Evolutionary conservation across 257 asterid species (phyloP), one percentile per base, ranked within the genome.

Genomic region (Lithospermum erythrorhizon): DNA sequence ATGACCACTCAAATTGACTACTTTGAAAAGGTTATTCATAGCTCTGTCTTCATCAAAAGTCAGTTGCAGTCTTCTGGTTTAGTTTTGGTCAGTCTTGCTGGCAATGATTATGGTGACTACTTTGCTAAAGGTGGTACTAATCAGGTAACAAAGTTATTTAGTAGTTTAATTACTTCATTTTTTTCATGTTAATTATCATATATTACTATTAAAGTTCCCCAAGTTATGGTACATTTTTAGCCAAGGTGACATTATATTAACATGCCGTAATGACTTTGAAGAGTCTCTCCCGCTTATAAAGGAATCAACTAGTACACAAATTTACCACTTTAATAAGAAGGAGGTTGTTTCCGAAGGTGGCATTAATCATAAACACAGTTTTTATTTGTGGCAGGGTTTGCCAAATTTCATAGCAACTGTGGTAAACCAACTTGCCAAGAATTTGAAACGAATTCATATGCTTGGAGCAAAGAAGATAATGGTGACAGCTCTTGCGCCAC

Each of bases 1-100:
- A 82, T 87, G 90, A 82, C 87, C 18, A 66, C 82, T 29, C 93
- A 87, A 59, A 80, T 87, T 35, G 81, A 83, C 64, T 59, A 62
- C 21, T 77, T 87, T 23, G 79, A 82, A 68, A 84, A 80, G 65
- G 84, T 86, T 19, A 14, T 79, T 47, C n/a, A 64, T 49, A 66
- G 66, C 61, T 70, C 66, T 45, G 59, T 21, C 32, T 52, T 52
- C 61, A 75, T 27, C 71, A 76, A 61, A 79, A 68, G 74, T 63
- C 68, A 15, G 51, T 52, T 2, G 68, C 70, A 55, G 11, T 65
- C 75, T 51, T 79, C 82, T 14, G 76, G 85, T 0, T 49, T 82
- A 17, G 89, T 83, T 57, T 74, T 87, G 5, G 84, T 87, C 25
- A 75, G 87, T 45, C 70, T 82, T 21, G 89, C 81, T 0, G 95